Evolutionary conservation across 2,329 filamentous ascomycete genomes (phyloP).

Genomic region (Drechslera avenae): DNA sequence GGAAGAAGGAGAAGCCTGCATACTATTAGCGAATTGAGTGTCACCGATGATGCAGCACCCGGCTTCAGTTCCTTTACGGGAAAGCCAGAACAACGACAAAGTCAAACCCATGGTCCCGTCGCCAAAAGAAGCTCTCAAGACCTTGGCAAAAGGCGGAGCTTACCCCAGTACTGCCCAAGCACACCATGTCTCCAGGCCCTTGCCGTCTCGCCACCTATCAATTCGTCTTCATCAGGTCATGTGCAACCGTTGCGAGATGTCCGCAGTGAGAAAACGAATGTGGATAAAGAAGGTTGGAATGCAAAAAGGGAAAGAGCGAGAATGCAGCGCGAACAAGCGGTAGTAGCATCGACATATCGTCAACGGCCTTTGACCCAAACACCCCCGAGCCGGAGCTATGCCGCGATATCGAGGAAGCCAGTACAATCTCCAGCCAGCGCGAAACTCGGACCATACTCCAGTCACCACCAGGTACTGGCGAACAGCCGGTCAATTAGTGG

Average conservation of each 20-base stretch:
- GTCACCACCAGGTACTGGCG: constrained; percentile 24
- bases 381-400: constrained; percentile 13
- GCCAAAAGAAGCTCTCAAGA: constrained; percentile 4
- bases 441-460: constrained; percentile 13
- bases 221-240: constrained; percentile 5
- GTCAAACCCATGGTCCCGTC: constrained; percentile 1
- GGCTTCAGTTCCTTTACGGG: constrained; percentile 16
- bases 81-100: constrained; percentile 6
- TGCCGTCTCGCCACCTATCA: constrained; percentile 6
- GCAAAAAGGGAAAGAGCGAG: constrained; percentile 24
- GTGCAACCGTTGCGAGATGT: neutral
- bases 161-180: constrained; percentile 18
- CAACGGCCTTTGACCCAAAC: constrained; percentile 15
- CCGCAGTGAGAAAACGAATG: neutral
- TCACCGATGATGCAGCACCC: constrained; percentile 15
- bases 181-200: constrained; percentile 1
- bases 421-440: constrained; percentile 9
- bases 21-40: constrained; percentile 36
- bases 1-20: constrained; percentile 36
- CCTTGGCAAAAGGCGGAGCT: constrained; percentile 20
- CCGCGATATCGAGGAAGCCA: constrained; percentile 13
- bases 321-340: constrained; percentile 21
- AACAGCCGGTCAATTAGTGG: constrained; percentile 18
- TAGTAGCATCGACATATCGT: constrained; percentile 16
- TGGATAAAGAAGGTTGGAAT: constrained; percentile 26